Evolutionary conservation across 352 stramenopile genomes (phyloP).

Genomic region (Pythium monospermum): DNA sequence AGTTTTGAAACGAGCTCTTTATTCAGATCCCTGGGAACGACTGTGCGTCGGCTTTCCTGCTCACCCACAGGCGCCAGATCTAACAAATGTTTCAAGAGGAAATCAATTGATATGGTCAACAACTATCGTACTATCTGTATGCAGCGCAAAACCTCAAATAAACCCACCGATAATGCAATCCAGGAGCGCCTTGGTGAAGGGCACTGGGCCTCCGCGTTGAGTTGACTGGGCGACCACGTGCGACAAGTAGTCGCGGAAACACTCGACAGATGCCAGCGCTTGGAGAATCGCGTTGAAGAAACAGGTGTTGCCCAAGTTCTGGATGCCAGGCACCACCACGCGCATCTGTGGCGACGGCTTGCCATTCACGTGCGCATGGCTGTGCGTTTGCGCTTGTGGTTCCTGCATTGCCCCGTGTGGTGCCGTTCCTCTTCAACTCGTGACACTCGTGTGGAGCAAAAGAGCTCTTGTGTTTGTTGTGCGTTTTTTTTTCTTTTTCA

Average conservation of each 20-base stretch:
- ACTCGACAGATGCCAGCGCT: constrained; percentile 62
- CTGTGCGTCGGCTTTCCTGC: constrained; percentile 18
- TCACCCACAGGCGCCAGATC: constrained; percentile 18
- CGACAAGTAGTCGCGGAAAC: constrained; percentile 64
- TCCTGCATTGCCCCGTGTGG: too few species aligned
- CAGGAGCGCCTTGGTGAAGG: constrained; percentile 58
- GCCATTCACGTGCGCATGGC: neutral
- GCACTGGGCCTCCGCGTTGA: constrained; percentile 32
- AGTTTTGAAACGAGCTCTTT: constrained; percentile 54
- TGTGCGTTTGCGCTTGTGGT: too few species aligned
- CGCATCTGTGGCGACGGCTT: neutral
- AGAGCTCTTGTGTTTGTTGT: constrained; percentile 2
- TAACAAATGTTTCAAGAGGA: constrained; percentile 2
- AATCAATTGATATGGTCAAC: too few species aligned
- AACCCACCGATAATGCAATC: constrained; percentile 63
- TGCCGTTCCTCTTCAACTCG: too few species aligned
- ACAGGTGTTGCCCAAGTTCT: constrained; percentile 89
- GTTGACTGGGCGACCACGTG: constrained; percentile 44
- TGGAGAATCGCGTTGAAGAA: constrained; percentile 90
- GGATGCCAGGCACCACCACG: constrained; percentile 56
- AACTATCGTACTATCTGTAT: too few species aligned
- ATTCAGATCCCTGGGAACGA: constrained; percentile 54
- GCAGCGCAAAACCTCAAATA: too few species aligned
- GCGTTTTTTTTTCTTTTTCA: neutral
- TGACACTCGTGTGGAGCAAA: too few species aligned